Evolutionary conservation across 2,329 filamentous ascomycete species (phyloP), one percentile per base, ranked within the genome.

Genomic region (Pseudogymnoascus sp.): DNA sequence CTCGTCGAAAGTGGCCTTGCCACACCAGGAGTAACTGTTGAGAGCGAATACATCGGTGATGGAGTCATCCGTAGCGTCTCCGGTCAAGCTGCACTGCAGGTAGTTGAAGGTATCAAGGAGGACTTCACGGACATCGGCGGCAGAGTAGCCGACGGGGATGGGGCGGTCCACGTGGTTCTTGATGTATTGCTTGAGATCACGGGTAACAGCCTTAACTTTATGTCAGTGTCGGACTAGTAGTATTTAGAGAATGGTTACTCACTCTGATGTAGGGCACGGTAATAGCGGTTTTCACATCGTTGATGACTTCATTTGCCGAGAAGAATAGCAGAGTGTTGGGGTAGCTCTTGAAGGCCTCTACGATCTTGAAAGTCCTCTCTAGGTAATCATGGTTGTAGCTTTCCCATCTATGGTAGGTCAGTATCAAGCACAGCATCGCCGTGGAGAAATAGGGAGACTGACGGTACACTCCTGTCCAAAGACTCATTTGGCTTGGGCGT

Each of bases 101-200:
- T 90, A 93, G 73, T 89, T 85, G 84, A 83, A 92, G 62, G 84
- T 88, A 70, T 93, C 90, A 72, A 87, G 80, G 24, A 93, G 83
- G 46, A 90, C 84, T 1, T 83, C 77, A 65, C 89, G 87, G 46
- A 93, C 90, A 73, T 93, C 89, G 59, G 89, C 89, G 65, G 89
- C 89, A 6, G 89, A 91, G 81, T 93, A 93, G 50, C 89, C 89
- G 64, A 92, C 88, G 22, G 89, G 89, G 68, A 93, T 89, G 65
- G 77, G 69, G 69, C 89, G 88, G 72, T 85, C 81, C 65, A 83
- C 78, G 72, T 89, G 84, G 72, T 86, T 87, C 76, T 86, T 84
- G 77, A 92, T 87, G 79, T 93, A 93, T 73, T 87, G 88, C 81
- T 90, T 91, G 74, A 93, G 81, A 75, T 93, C 89, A 71, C 89